Base-by-base conservation (phyloP, 306 rosid genomes). In the Hippophae rhamnoides region DNA sequence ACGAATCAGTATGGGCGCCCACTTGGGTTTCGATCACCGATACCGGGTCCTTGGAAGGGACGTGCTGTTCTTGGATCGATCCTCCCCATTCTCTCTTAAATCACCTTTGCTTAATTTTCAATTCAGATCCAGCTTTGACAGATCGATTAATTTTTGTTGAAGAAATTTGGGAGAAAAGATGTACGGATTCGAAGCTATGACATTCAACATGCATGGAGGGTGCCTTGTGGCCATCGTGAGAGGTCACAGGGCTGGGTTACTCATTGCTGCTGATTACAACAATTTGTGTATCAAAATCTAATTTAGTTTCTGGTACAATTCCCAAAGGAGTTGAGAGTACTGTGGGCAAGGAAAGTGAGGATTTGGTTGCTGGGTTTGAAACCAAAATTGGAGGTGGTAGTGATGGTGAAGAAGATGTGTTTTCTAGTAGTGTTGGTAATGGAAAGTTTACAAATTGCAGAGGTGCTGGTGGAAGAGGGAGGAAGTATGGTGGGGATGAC, bases 201-300 rank as follows among this genome's bases (percentile, higher is more conserved):
- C 96, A 0, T 92, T 92, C 87, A 92, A 92, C 93, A 74, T 88
- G 60, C 86, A 92, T 60, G 96, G 93, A 54, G 99, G 99, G 40
- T 92, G 83, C 79, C 78, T 92, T 68, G 99, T 88, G 72, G 99
- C 99, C 45, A 92, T 92, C 74, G 99, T 92, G 12, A 69, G 99
- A 8, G 99, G 99, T 13, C 96, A 92, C 75, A 88, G 99, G n/a
- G 63, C 93, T 5, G 93, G 96, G 6, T 66, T 92, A 25, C 89
- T 92, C 18, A 78, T 95, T 8, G 86, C 96, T 48, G 78, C 96
- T 23, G 96, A 92, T 69, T 92, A 88, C 75, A 92, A 92, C 81
- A 92, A 92, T 56, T 78, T 92, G 74, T 92, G 99, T 67, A 40
- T 66, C 84, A 0, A 74, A 74, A 65, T 66, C 85, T 42, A 54